A percentile compares a stretch with the other conserved stretches of the same genome.
Conservation (phyloP, 208 protist genomes). For the Trypanosoma grayi region DNA sequence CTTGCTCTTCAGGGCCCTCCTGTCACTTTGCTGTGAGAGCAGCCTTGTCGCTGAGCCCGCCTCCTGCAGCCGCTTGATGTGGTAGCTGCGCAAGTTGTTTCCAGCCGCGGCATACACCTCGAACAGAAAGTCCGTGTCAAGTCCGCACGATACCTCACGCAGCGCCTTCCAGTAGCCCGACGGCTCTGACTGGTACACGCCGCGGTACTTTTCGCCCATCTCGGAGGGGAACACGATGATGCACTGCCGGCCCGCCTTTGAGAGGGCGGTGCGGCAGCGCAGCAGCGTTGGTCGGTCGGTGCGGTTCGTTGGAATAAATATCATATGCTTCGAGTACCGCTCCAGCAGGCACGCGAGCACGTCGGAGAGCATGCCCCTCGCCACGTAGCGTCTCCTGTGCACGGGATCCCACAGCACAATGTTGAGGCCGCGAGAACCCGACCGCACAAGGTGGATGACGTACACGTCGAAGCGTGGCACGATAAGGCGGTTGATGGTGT, state of each 20-base stretch:
- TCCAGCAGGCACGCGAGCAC: slow-evolving; percentile 69
- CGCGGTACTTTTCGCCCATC: slow-evolving; percentile 53
- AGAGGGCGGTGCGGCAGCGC: slow-evolving; percentile 70
- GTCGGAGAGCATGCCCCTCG: slow-evolving; percentile 86
- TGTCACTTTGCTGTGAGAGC: not conserved
- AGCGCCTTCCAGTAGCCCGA: slow-evolving; percentile 62
- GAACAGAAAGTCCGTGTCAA: slow-evolving; percentile 71
- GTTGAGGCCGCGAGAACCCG: slow-evolving; percentile 68
- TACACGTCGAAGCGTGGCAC: slow-evolving; percentile 61
- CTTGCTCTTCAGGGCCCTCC: too few relatives aligned
- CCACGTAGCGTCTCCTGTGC: slow-evolving; percentile 42
- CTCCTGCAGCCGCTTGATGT: slow-evolving; percentile 31
- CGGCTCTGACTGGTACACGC: slow-evolving; percentile 70
- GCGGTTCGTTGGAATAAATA: slow-evolving; percentile 82
- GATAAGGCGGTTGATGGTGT: slow-evolving; percentile 42
- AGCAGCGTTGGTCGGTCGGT: slow-evolving; percentile 77
- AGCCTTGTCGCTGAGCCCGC: not conserved
- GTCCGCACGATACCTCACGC: slow-evolving; percentile 36
- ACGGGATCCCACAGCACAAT: slow-evolving; percentile 62
- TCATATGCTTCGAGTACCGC: slow-evolving; percentile 50
- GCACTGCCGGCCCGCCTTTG: slow-evolving; percentile 50
- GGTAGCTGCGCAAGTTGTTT: slow-evolving; percentile 45
- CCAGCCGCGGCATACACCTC: slow-evolving; percentile 49
- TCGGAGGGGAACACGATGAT: slow-evolving; percentile 71
- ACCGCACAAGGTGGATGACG: slow-evolving; percentile 80